Evolutionary conservation across 371 early-diverging fungal species (phyloP), one percentile per base, ranked within the genome.

Genomic region (Mucor piriformis): DNA sequence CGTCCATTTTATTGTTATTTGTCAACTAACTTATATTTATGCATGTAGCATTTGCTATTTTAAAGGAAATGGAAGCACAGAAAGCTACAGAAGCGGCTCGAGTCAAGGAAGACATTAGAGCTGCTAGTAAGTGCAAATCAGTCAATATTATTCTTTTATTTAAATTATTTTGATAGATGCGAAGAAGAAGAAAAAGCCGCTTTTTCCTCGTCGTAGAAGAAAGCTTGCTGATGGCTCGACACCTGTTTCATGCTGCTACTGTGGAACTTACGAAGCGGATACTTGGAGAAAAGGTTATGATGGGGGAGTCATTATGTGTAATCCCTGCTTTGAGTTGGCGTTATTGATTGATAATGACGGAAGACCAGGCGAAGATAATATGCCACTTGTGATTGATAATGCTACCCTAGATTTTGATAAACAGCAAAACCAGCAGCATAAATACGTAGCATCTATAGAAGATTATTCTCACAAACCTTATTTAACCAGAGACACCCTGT

Each of bases 381-480:
- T 57, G 20, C 68, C 72, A 7, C 57, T 72, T 16, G 64, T 71
- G 2, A 37, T 61, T 24, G 61, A 63, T 21, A 64, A 51, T 10
- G 53, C 55, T 15, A 35, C 42, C 3, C 4, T 42, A 18, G 42
- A 42, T 18, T 42, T 42, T 42, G 46, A 46, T 24, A 20, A 46
- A 46, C 8, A 46, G 12, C 47, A 56, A 34, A 18, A 25, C 8
- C 50, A 55, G 12, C 57, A 65, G 8, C 51, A 75, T 15, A 47
- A 56, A 8, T 89, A 89, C 56, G 81, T 76, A 1, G 76, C 83
- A 1, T 76, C 82, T 8, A 83, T 88, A 12, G 93, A 94, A 56
- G 91, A 94, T 60, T 92, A 94, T 64, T 84, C 83, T 5, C 91
- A 91, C 54, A 83, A 79, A 43, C 88, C 88, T 0, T 92, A 94